phyloP scores from a whole-genome alignment of 495 filamentous ascomycete genomes.

The Lindgomyces ingoldianus region DNA sequence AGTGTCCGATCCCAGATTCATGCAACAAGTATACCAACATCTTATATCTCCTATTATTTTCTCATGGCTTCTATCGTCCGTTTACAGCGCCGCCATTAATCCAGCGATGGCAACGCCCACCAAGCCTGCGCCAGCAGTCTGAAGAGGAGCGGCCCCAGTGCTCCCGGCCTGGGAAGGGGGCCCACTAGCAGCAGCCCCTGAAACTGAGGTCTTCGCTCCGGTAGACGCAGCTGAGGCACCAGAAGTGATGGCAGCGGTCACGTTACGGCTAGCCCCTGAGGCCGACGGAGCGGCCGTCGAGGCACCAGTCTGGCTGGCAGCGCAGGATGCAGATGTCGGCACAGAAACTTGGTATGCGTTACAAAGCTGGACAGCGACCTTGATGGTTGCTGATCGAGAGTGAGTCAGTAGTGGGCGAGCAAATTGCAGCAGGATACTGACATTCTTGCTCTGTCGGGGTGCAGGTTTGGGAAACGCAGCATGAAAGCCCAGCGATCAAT shows the following conservation, averaged over 20 bases:
- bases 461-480: conserved; percentile 66
- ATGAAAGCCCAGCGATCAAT: conserved; percentile 64
- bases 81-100: conserved; percentile 35
- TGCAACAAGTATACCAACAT: too few relatives aligned
- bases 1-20: not conserved
- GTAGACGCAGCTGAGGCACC: conserved; percentile 30
- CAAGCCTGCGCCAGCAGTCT: conserved; percentile 15
- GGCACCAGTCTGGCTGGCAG: conserved; percentile 13
- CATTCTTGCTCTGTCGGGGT: conserved; percentile 55
- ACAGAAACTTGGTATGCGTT: conserved; percentile 38
- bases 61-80: not conserved
- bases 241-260: conserved; percentile 11
- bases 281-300: conserved; percentile 13
- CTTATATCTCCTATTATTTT: too few relatives aligned
- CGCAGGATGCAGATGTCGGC: conserved; percentile 41
- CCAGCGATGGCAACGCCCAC: conserved; percentile 38
- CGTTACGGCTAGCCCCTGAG: conserved; percentile 3
- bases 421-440: conserved; percentile 42
- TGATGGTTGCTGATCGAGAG: conserved; percentile 49
- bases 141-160: conserved; percentile 24
- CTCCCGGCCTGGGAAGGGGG: too few relatives aligned
- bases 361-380: conserved; percentile 56
- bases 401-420: not conserved
- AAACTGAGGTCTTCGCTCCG: too few relatives aligned
- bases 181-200: not conserved